Conservation (phyloP, 169 alveolate genomes). For the Pseudocohnilembus persalinus region DNA sequence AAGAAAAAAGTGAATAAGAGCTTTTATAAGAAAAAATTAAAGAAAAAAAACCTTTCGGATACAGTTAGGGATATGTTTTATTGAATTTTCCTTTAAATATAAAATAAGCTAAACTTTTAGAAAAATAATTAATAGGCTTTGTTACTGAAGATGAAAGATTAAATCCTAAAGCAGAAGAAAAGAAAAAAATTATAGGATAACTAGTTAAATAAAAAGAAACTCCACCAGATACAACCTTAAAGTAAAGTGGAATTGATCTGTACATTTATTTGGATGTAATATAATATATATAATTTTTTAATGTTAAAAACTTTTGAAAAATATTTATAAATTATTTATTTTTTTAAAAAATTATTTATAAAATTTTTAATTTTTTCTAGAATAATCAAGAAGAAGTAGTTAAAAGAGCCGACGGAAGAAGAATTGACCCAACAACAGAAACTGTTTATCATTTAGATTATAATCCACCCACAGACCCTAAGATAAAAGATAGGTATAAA, state of each 20-base stretch:
- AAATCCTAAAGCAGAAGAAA: neutral
- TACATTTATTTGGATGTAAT: slow-evolving; percentile 40
- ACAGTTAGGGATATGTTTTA: slow-evolving; percentile 3
- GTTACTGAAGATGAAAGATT: slow-evolving; percentile 18
- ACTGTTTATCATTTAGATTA: slow-evolving; percentile 53
- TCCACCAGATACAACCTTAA: neutral
- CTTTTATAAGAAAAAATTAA: neutral
- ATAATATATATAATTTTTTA: too few species aligned
- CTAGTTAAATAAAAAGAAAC: slow-evolving; percentile 4
- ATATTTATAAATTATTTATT: too few species aligned
- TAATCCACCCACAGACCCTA: slow-evolving; percentile 49
- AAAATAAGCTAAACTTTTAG: slow-evolving; percentile 14
- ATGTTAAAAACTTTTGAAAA: too few species aligned
- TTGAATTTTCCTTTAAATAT: slow-evolving; percentile 23
- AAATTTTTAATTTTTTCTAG: neutral
- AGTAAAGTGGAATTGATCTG: slow-evolving; percentile 34
- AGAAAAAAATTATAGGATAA: neutral
- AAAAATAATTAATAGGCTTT: slow-evolving; percentile 8
- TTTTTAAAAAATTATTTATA: too few species aligned
- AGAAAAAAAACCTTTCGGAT: neutral
- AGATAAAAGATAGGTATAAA: neutral
- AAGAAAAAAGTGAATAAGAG: neutral
- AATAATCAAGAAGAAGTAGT: slow-evolving; percentile 42
- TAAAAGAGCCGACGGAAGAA: slow-evolving; percentile 50
- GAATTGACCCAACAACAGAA: slow-evolving; percentile 56